Base-by-base conservation (phyloP, 495 filamentous ascomycete genomes). In the Evernia prunastri region DNA sequence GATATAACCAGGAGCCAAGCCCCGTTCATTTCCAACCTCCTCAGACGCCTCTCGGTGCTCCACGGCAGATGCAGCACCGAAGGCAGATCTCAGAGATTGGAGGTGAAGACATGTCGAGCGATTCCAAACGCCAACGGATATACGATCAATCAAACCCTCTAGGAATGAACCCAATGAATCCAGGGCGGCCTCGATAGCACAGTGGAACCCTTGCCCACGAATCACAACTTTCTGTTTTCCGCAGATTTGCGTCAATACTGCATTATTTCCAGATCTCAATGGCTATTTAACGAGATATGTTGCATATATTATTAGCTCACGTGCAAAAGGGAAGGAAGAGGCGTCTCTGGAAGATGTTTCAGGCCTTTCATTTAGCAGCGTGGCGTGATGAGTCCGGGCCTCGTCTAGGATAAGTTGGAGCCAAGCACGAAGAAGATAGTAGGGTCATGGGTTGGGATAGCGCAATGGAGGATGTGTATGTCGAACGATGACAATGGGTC, bases 61-160 rank as follows among this genome's bases (percentile, higher is more conserved):
- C 75, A 8, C 45, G 70, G 59, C 77, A 77, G 20, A 73, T 75
- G 53, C 80, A 75, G 56, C 85, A 86, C 66, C 78, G 87, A 68
- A 78, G 87, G 70, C 84, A 86, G 56, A 81, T 89, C 40, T 87
- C 86, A 15, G 86, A 89, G 31, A 84, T 90, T 74, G 81, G 85
- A 59, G 81, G 74, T 12, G 85, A 86, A 18, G 79, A 82, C 45
- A 71, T 78, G 57, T 72, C 77, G 15, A 80, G 78, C 58, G 79
- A 84, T 69, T 72, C 77, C 12, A 87, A 87, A 69, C 77, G 87
- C 66, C 86, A 86, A 71, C 82, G 86, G 61, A 81, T 89, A 76
- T 89, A 87, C 68, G 71, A 80, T 10, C 81, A 80, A 56, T 73
- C 72, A 17, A 75, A 75, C 33, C 78, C 76, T 35, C 56, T 71